These are phyloP conservation scores for Flaveria ramosissima DNA, from an alignment of 129 eudicot genomes.

Conservation along the genomic window DNA sequence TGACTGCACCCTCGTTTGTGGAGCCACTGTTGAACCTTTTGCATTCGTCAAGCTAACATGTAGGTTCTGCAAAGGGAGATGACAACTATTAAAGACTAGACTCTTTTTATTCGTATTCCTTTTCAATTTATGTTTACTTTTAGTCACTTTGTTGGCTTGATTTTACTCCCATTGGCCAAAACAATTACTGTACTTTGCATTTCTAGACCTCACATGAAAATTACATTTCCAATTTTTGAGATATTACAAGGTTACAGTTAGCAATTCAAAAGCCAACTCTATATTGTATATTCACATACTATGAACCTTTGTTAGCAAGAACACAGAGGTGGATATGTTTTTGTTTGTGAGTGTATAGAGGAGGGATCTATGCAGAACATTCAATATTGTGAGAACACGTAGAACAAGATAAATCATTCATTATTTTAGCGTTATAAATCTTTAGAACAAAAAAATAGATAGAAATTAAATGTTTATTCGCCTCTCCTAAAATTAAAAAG, in stretches of 20 bases:
- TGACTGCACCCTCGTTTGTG: slow-evolving; percentile 74
- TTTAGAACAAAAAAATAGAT: no score
- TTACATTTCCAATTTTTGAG: not conserved
- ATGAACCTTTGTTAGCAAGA: not conserved
- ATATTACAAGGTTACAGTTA: not conserved
- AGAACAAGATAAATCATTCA: no score
- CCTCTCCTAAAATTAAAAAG: no score
- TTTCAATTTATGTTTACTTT: not conserved
- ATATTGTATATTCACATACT: not conserved
- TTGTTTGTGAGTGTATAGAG: no score
- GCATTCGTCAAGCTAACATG: slow-evolving; percentile 70
- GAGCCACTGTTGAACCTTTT: slow-evolving; percentile 81
- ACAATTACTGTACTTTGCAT: not conserved
- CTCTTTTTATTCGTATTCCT: not conserved
- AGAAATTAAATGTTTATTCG: no score
- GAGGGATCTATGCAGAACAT: no score
- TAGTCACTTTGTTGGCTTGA: not conserved
- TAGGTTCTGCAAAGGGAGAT: slow-evolving; percentile 69
- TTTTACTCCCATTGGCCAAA: not conserved
- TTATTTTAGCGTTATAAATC: no score
- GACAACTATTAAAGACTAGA: not conserved
- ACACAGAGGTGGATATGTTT: not conserved
- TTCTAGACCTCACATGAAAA: not conserved
- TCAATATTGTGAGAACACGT: no score
- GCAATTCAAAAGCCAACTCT: not conserved